Base-by-base conservation (phyloP, 75 land plant genomes). In the Pinus tabuliformis region DNA sequence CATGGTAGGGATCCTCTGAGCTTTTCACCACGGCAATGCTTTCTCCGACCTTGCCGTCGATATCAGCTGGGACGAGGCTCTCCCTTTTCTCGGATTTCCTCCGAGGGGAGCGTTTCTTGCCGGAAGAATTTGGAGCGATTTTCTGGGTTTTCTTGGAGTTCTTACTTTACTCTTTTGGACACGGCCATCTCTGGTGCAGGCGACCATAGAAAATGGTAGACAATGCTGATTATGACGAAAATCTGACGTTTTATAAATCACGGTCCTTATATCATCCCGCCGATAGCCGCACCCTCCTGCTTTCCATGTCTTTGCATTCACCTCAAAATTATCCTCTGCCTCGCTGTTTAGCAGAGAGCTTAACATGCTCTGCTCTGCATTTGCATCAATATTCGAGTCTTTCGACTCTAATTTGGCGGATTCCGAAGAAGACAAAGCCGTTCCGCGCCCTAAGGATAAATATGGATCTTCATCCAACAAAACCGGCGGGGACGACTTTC, bases 21-120 rank as follows among this genome's bases (percentile, higher is more conserved):
- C 57, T 79, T 81, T 91, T 91, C 85, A 86, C 91, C 56, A 91
- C 81, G 18, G 62, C 62, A 2, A 68, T 58, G 61, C 93, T 88
- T 39, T 86, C 93, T 49, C 54, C 54, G 11, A 49, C 54, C 11
- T 49, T 49, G 54, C 54, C 54, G 11, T 49, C 54, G 54, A 49
- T 49, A 8, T 49, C 54, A 49, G 54, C 54, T 11, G 54, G 54
- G 11, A 49, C 9, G 1, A 49, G 54, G 54, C 49, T 42, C 49
- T 20, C 12, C 8, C 22, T 20, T 42, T 42, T 68, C 22, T 42
- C n/a, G 49, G 52, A 36, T 37, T 42, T 68, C 72, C 72, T 37
- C 52, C 72, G 33, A 21, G 72, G 11, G 49, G 52, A 42, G 21
- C 49, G n/a, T 37, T 17, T 37, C 36, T 42, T 68, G 20, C 36